Base-by-base conservation (phyloP, 331 rosid genomes). In the Pyrus hybrid region DNA sequence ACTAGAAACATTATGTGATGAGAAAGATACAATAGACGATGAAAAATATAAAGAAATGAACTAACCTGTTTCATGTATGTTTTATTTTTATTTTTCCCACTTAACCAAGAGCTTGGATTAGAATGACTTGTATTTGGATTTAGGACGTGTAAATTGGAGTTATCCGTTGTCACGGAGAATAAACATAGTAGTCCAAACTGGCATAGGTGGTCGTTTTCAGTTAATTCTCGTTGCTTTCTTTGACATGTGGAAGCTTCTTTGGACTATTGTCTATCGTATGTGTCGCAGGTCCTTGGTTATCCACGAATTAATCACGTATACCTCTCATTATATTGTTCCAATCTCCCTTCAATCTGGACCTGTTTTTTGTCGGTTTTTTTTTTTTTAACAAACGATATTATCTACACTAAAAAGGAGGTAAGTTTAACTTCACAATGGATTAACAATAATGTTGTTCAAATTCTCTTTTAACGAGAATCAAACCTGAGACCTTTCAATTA, bases 401-500 rank as follows among this genome's bases (percentile, higher is more conserved):
- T 37, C 1, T 9, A 37, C 1, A 37, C 1, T 37, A 37, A 37
- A 37, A 0, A 9, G 1, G 3, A 37, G 0, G 1, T 37, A 9
- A 37, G 43, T 0, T 37, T 37, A 37, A 0, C 1, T 4, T 37
- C 43, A 37, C 1, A 37, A 37, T 37, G 0, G 0, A 37, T 4
- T 9, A 37, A 9, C 43, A 37, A 37, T 37, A 37, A 9, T 26
- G 3, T 26, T 37, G 4, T 37, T 37, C 13, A 37, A 35, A 35
- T 35, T 35, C 43, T 2, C 0, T 35, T 35, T 35, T 35, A 0
- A 0, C 12, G 4, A 35, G 43, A 35, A 35, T 8, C 43, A 8
- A 8, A 35, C 43, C 0, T 35, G 1, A 35, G 0, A 35, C 43
- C 0, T 35, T 1, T 35, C 1, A 0, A 1, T 35, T 35, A 35